Conservation (phyloP, 441 rosid genomes). For the Brassica hybrid region DNA sequence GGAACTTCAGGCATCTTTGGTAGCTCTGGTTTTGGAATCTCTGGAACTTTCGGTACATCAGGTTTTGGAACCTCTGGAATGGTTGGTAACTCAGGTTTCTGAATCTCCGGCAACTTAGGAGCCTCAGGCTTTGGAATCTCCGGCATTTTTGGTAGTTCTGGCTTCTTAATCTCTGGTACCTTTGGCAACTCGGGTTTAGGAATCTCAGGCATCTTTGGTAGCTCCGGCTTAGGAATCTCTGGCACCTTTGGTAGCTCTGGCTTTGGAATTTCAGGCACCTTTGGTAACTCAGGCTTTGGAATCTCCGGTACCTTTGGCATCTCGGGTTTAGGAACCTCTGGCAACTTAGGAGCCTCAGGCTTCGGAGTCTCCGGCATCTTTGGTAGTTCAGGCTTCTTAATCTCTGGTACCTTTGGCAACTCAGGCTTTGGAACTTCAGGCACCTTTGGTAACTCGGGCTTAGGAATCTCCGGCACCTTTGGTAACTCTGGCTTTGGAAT, state of each 20-base stretch:
- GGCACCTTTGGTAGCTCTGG: slow-evolving; percentile 17
- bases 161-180: background rate
- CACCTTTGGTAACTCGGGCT: slow-evolving; percentile 18
- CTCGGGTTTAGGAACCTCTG: slow-evolving; percentile 30
- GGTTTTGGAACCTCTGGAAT: slow-evolving; percentile 9
- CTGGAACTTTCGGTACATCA: slow-evolving; percentile 22
- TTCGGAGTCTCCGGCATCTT: background rate
- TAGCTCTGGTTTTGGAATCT: background rate
- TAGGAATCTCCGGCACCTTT: slow-evolving; percentile 8
- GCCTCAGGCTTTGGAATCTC: background rate
- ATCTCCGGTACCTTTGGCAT: slow-evolving; percentile 37
- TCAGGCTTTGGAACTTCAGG: slow-evolving; percentile 21
- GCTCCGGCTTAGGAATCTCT: background rate
- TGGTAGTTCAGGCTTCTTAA: background rate
- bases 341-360: slow-evolving; percentile 27
- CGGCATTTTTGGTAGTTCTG: slow-evolving; percentile 1
- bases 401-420: slow-evolving; percentile 15
- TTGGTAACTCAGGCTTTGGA: slow-evolving; percentile 23
- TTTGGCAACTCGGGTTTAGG: background rate
- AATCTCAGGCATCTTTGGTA: slow-evolving; percentile 29
- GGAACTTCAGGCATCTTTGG: slow-evolving; percentile 24
- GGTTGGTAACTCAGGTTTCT: slow-evolving; percentile 20
- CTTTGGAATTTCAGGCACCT: slow-evolving; percentile 8
- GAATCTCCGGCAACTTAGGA: background rate
- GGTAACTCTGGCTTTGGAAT: slow-evolving; percentile 6